Conservation (phyloP, 164 flowering plant genomes). For the Magnolia kwangsiensis region DNA sequence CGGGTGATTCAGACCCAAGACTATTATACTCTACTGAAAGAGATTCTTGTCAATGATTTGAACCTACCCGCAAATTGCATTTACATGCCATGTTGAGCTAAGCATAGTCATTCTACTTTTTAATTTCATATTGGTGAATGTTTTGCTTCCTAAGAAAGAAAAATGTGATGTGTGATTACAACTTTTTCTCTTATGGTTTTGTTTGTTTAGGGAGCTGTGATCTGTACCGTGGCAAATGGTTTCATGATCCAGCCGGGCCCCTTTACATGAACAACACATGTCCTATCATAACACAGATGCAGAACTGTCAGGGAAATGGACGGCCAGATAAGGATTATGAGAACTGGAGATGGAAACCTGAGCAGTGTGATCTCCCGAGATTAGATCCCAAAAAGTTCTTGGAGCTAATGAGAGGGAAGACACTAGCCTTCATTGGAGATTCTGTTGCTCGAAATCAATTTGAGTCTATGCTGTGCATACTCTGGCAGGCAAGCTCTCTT, state of each 20-base stretch:
- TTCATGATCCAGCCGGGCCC: slow-evolving; percentile 67
- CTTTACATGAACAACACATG: slow-evolving; percentile 79
- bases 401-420: slow-evolving; percentile 90
- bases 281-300: slow-evolving; percentile 88
- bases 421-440: slow-evolving; percentile 89
- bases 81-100: not conserved
- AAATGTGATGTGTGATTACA: not conserved
- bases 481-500: slow-evolving; percentile 69
- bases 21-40: not conserved
- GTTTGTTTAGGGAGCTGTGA: slow-evolving; percentile 52
- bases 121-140: no score
- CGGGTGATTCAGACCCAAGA: not conserved
- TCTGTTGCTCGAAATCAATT: slow-evolving; percentile 97
- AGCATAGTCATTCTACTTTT: not conserved
- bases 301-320: slow-evolving; percentile 96
- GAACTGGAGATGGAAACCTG: slow-evolving; percentile 92
- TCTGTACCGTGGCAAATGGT: slow-evolving; percentile 78
- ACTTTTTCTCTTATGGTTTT: not conserved
- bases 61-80: not conserved
- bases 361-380: slow-evolving; percentile 77
- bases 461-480: slow-evolving; percentile 89
- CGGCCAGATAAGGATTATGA: slow-evolving; percentile 93
- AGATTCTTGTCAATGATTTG: not conserved
- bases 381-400: slow-evolving; percentile 77
- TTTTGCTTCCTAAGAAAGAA: not conserved